Base-by-base conservation (phyloP, 257 asterid genomes). In the Rubia yunnanensis region DNA sequence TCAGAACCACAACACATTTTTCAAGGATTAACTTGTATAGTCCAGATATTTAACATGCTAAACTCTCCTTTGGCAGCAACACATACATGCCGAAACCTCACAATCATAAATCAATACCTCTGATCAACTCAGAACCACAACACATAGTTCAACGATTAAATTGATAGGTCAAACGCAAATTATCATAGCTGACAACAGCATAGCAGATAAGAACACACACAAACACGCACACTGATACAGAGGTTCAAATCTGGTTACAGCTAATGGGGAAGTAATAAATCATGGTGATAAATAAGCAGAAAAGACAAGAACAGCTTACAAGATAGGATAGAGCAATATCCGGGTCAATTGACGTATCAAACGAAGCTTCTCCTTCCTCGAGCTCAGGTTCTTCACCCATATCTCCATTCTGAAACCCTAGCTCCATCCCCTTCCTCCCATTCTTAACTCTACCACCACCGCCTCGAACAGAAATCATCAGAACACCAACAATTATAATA, bases 361-460 rank as follows among this genome's bases (percentile, higher is more conserved):
- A 62, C 80, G 61, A 86, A 74, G 99, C 95, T 74, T 94, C 98
- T 70, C 98, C 99, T 86, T 94, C 99, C 79, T 94, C 99, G 52
- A 94, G 84, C 79, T 91, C 99, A 64, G 82, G 65, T 60, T 80
- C 96, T 31, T 76, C 36, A 44, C 17, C 95, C 96, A 94, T 94
- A 55, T 82, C 88, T 65, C 36, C 72, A 44, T 64, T 49, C 14
- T 73, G 72, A 48, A 86, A 76, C 75, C 90, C 89, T 72, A 84
- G 67, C 38, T 85, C 94, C 78, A 80, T 71, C 76, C 88, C 78
- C 83, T 85, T 84, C 73, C 95, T 78, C 72, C 84, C 98, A 90
- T 88, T 87, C 65, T 85, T 80, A 68, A 86, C 83, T 63, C 88
- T 83, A 79, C 83, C 84, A 78, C 52, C 52, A 17, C 88, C 81